Conservation (phyloP, 805 yeast species). For the Sugiyamaella valdiviana region DNA sequence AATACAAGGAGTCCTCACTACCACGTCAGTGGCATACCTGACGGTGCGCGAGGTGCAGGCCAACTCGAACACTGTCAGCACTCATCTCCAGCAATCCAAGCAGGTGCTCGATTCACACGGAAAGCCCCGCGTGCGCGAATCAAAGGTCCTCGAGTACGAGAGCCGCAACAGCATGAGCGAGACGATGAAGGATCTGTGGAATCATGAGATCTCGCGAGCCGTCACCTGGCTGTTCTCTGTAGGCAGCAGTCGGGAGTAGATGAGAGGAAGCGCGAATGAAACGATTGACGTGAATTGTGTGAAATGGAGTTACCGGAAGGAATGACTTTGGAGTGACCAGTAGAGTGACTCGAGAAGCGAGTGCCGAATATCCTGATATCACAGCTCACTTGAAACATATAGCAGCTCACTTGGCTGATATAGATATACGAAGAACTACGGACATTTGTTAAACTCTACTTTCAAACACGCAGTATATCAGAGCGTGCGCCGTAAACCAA, state of each 20-base stretch:
- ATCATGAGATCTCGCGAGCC: constrained; percentile 57
- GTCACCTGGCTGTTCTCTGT: constrained; percentile 54
- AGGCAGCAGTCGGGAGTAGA: constrained; percentile 13
- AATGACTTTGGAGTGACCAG: no score
- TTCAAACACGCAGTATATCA: no score
- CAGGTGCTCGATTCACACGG: constrained; percentile 49
- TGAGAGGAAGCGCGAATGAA: neutral
- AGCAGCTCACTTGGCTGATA: no score
- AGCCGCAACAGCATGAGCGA: constrained; percentile 46
- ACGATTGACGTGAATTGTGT: no score
- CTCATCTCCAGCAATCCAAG: constrained; percentile 43
- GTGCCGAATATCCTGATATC: no score
- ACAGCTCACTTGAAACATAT: no score
- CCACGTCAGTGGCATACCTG: constrained; percentile 51
- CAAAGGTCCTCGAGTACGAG: constrained; percentile 41
- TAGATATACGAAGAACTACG: no score
- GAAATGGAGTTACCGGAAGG: no score
- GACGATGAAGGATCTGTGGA: constrained; percentile 74
- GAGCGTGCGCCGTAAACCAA: no score
- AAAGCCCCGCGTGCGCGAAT: constrained; percentile 40
- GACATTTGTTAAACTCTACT: no score
- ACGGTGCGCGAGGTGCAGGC: constrained; percentile 51
- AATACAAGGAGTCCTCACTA: constrained; percentile 50
- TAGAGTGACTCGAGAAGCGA: no score
- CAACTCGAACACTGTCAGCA: constrained; percentile 43